These are phyloP conservation scores for Helichrysum umbraculigerum DNA, from an alignment of 129 eudicot species.

Conservation along the genomic window DNA sequence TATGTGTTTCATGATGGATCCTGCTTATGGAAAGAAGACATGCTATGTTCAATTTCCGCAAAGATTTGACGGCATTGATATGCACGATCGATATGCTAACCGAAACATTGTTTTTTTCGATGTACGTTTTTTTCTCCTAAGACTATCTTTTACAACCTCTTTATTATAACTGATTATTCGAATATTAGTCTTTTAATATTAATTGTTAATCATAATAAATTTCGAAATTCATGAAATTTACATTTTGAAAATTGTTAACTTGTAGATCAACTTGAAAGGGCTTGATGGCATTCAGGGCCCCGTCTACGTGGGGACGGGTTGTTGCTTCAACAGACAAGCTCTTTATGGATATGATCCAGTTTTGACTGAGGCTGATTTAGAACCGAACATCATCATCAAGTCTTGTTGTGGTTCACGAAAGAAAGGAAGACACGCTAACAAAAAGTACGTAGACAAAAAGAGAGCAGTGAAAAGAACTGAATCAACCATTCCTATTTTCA, in stretches of 20 bases:
- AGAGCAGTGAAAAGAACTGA: slow-evolving; percentile 44
- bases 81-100: slow-evolving; percentile 91
- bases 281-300: slow-evolving; percentile 69
- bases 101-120: slow-evolving; percentile 89
- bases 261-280: slow-evolving; percentile 69
- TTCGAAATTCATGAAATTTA: neutral
- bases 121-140: slow-evolving; percentile 41
- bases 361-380: slow-evolving; percentile 39
- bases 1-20: slow-evolving; percentile 97
- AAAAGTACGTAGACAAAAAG: slow-evolving; percentile 40
- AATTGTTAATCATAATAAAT: neutral
- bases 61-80: slow-evolving; percentile 89
- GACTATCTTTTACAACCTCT: no score
- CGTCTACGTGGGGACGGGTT: slow-evolving; percentile 66
- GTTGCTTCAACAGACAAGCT: slow-evolving; percentile 64
- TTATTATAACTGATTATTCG: neutral
- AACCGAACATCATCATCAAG: slow-evolving; percentile 42
- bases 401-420: slow-evolving; percentile 54
- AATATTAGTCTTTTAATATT: neutral
- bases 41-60: slow-evolving; percentile 94
- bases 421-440: slow-evolving; percentile 43
- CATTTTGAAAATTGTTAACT: neutral
- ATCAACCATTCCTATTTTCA: slow-evolving; percentile 44
- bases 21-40: slow-evolving; percentile 70
- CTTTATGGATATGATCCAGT: slow-evolving; percentile 64